Conservation (phyloP, 768 basidiomycete species). For the Sarcodon sp. region DNA sequence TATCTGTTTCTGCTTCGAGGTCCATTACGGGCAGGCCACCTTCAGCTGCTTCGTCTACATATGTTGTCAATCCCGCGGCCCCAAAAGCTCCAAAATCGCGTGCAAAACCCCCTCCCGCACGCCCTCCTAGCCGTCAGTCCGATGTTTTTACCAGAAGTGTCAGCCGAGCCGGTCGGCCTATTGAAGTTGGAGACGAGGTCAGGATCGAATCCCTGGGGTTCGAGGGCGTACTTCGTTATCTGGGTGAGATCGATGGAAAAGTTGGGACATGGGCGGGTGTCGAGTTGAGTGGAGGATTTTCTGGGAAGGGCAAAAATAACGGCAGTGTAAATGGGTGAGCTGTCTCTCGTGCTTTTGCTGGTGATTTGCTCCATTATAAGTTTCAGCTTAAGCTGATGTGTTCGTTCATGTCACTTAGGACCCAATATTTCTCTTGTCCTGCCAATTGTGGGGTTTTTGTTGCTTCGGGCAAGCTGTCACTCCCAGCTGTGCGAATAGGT, state of each 20-base stretch:
- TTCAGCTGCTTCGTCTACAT: constrained; percentile 48
- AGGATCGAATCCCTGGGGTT: constrained; percentile 80
- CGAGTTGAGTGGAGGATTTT: constrained; percentile 73
- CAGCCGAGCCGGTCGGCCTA: constrained; percentile 31
- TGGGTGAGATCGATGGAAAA: constrained; percentile 85
- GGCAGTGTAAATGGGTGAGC: constrained; percentile 81
- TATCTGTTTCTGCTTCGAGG: background rate
- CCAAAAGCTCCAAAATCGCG: constrained; percentile 12
- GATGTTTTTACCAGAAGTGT: constrained; percentile 37
- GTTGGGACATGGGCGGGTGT: constrained; percentile 89
- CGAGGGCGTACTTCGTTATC: constrained; percentile 70
- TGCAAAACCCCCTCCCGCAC: constrained; percentile 43
- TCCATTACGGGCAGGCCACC: constrained; percentile 48
- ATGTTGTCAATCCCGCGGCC: constrained; percentile 18
- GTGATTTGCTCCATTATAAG: constrained; percentile 1
- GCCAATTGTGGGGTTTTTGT: constrained; percentile 88
- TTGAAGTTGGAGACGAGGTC: constrained; percentile 72
- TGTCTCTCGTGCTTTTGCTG: constrained; percentile 1
- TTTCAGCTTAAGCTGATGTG: background rate
- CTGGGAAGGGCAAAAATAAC: constrained; percentile 92
- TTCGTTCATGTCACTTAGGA: constrained; percentile 26
- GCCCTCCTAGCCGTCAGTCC: constrained; percentile 57
- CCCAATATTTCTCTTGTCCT: constrained; percentile 77
- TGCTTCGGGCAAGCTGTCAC: constrained; percentile 66
- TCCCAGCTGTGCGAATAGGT: constrained; percentile 51